Evolutionary conservation across 768 basidiomycete species (phyloP).

Genomic region (Omphalotus guepiniiformis): DNA sequence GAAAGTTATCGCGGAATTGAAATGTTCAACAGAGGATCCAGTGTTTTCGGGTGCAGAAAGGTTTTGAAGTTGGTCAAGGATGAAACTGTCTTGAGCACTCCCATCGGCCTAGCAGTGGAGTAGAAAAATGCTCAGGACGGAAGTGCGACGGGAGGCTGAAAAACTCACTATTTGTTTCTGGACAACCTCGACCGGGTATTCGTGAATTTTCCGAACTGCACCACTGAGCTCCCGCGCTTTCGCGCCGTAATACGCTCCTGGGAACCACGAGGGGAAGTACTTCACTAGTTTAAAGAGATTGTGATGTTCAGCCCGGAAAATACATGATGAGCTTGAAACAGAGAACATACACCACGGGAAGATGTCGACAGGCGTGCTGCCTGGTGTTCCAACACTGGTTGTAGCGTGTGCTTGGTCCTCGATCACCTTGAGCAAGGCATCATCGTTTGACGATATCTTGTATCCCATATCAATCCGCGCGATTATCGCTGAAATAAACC

Average conservation of each 20-base stretch:
- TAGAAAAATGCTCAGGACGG: no score
- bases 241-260: conserved; percentile 22
- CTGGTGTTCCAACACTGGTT: conserved; percentile 10
- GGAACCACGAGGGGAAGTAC: conserved; percentile 29
- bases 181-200: conserved; percentile 12
- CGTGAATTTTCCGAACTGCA: conserved; percentile 7
- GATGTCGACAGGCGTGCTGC: conserved; percentile 15
- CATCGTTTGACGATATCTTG: conserved; percentile 17
- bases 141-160: no score
- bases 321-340: no score
- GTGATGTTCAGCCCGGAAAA: background rate
- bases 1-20: no score
- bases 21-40: no score
- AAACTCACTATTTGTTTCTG: conserved; percentile 9
- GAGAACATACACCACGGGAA: conserved; percentile 16
- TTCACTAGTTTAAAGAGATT: conserved; percentile 10
- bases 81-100: conserved; percentile 16
- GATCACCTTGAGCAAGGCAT: conserved; percentile 15
- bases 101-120: conserved; percentile 9
- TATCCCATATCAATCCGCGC: conserved; percentile 21
- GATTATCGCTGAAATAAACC: conserved; percentile 22
- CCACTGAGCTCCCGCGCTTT: conserved; percentile 8
- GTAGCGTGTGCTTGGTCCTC: conserved; percentile 5
- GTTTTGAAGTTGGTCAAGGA: conserved; percentile 15
- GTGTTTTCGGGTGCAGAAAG: no score